phyloP scores from a whole-genome alignment of 2,329 filamentous ascomycete genomes.

The Phaeosphaeria sp. region DNA sequence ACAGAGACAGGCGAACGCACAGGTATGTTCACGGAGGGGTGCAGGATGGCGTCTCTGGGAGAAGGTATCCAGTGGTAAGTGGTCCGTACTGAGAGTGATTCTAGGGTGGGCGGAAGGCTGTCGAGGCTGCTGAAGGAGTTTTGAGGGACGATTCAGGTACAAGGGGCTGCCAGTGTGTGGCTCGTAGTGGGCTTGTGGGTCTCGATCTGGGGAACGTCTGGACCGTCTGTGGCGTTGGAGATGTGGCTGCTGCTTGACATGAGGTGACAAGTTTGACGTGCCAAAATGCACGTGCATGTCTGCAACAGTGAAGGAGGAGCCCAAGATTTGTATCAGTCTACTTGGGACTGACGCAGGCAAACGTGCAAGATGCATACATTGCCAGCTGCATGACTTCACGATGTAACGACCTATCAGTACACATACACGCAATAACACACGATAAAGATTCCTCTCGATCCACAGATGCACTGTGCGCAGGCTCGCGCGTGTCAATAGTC shows the following conservation, averaged over 20 bases:
- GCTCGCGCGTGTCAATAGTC: too few species aligned
- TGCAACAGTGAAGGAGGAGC: not conserved
- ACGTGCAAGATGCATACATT: not conserved
- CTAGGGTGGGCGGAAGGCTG: conserved; percentile 20
- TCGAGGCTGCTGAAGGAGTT: conserved; percentile 28
- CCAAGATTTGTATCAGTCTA: not conserved
- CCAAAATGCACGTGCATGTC: not conserved
- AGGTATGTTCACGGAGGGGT: conserved; percentile 44
- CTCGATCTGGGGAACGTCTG: not conserved
- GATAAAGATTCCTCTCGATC: not conserved
- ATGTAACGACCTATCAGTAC: not conserved
- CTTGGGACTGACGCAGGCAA: not conserved
- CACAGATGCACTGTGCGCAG: not conserved
- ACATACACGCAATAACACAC: not conserved
- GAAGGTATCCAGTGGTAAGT: conserved; percentile 38
- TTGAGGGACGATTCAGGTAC: conserved; percentile 11
- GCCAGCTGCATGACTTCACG: not conserved
- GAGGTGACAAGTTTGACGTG: not conserved
- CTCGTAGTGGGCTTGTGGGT: not conserved
- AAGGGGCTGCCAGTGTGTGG: too few species aligned
- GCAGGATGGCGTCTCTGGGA: conserved; percentile 43
- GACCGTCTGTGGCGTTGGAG: not conserved
- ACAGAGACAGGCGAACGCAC: conserved; percentile 26
- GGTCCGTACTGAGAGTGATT: conserved; percentile 25
- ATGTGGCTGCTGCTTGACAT: not conserved